Evolutionary conservation across 2,329 filamentous ascomycete species (phyloP), one percentile per base, ranked within the genome.

Genomic region (Sporothrix phasma): DNA sequence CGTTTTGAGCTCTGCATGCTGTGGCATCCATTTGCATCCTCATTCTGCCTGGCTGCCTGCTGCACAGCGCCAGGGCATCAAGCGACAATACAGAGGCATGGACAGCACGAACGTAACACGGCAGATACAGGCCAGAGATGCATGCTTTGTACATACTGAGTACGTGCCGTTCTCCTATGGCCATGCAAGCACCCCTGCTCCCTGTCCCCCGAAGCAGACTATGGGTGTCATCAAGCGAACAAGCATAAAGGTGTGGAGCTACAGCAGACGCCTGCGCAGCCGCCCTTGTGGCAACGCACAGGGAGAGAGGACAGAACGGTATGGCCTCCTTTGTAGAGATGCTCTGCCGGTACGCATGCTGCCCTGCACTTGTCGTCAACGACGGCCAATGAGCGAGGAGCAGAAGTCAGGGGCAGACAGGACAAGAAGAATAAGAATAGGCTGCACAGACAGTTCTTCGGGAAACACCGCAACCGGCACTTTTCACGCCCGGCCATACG

Each of bases 191-290:
- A 45, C 10, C 39, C 56, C 39, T 59, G 56, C 31, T 59, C 56
- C 56, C 22, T 59, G 56, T 4, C 17, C 24, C 39, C 7, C 19
- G 56, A 31, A 59, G 56, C 41, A 56, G 34, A 13, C 34, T 11
- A 13, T 59, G 56, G 62, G 67, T 64, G 64, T 65, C 66, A 67
- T 37, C 63, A 68, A 68, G 67, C 67, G 67, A 68, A 63, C 59
- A 47, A 61, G 62, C 66, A 68, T 64, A 19, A 13, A 34, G 46
- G 63, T 64, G 67, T 66, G 64, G 62, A 63, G 43, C 63, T 67
- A 68, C 66, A 65, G 46, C 63, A 65, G 64, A 11, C n/a, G 19
- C 29, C 49, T 47, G 56, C 62, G 34, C 53, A 43, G 46, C 62
- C 34, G 43, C 46, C 43, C 22, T 24, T 43, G 47, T n/a, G 47